Evolutionary conservation across 768 basidiomycete genomes (phyloP).

Genomic region (Boletus rubroflammeus): DNA sequence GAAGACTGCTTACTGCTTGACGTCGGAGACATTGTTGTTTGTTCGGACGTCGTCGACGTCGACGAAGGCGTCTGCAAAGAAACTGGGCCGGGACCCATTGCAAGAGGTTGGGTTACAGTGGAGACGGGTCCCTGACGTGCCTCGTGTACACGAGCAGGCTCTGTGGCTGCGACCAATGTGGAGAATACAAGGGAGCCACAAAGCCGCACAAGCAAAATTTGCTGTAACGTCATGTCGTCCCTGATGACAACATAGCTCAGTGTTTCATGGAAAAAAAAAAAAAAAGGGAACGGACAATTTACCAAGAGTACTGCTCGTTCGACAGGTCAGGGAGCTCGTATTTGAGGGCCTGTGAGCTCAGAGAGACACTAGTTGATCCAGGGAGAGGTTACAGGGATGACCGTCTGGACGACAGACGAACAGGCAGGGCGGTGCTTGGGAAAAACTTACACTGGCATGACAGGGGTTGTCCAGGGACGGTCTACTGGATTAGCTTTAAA

Average conservation of each 20-base stretch:
- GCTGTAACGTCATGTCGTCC: conserved; percentile 13
- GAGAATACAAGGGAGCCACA: conserved; percentile 6
- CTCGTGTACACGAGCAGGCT: conserved; percentile 15
- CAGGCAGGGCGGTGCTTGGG: background rate
- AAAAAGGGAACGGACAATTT: background rate
- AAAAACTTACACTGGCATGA: background rate
- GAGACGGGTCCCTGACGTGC: conserved; percentile 20
- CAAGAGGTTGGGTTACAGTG: background rate
- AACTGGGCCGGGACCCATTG: conserved; percentile 5
- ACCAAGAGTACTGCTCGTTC: background rate
- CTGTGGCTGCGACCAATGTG: conserved; percentile 15
- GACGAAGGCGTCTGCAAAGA: conserved; percentile 3
- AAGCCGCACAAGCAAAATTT: background rate
- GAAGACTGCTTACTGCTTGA: conserved; percentile 16
- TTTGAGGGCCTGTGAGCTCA: background rate
- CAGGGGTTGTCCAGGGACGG: background rate
- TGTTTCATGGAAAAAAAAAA: background rate
- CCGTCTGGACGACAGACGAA: background rate
- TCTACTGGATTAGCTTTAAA: background rate
- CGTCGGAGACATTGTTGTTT: conserved; percentile 14
- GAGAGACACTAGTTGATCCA: background rate
- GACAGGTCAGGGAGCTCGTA: background rate
- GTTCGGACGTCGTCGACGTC: background rate
- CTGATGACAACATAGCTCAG: conserved; percentile 1
- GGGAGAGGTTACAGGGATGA: background rate